Evolutionary conservation across 225 moss, liverwort and hornwort species (phyloP).

Genomic region (Bryoerythrophyllum caledonicum): DNA sequence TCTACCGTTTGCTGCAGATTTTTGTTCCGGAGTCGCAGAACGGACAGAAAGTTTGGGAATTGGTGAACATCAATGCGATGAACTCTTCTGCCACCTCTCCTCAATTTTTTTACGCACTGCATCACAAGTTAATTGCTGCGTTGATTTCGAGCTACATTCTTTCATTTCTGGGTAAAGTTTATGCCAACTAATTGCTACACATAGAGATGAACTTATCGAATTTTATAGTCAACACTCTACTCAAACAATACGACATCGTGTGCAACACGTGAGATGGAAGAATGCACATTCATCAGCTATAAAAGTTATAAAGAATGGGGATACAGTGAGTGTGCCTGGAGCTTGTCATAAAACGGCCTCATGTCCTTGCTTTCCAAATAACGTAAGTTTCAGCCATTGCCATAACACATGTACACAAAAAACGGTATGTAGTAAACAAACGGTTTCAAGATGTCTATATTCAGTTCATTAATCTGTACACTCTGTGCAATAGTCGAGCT

Average conservation of each 20-base stretch:
- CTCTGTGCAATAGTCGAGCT: not conserved
- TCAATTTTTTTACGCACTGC: not conserved
- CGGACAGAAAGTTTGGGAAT: too few species aligned
- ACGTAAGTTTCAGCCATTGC: not conserved
- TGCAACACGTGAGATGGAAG: not conserved
- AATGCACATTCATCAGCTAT: too few species aligned
- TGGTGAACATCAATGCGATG: too few species aligned
- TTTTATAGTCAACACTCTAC: not conserved
- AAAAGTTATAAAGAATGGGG: too few species aligned
- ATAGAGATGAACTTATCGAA: not conserved
- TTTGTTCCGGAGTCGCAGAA: too few species aligned
- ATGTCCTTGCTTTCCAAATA: not conserved
- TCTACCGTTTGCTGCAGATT: too few species aligned
- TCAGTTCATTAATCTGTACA: not conserved
- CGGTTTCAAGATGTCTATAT: not conserved
- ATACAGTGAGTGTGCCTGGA: too few species aligned
- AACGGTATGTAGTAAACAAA: not conserved
- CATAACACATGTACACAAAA: too few species aligned
- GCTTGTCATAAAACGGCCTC: not conserved
- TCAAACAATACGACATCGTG: not conserved
- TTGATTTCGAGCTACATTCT: not conserved
- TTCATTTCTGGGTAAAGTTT: not conserved
- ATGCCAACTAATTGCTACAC: not conserved
- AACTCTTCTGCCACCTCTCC: too few species aligned
- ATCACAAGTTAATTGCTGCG: not conserved